A percentile compares a stretch with the other conserved stretches of the same genome.
phyloP scores from a whole-genome alignment of 148 eudicot species.

The Spergularia marina region DNA sequence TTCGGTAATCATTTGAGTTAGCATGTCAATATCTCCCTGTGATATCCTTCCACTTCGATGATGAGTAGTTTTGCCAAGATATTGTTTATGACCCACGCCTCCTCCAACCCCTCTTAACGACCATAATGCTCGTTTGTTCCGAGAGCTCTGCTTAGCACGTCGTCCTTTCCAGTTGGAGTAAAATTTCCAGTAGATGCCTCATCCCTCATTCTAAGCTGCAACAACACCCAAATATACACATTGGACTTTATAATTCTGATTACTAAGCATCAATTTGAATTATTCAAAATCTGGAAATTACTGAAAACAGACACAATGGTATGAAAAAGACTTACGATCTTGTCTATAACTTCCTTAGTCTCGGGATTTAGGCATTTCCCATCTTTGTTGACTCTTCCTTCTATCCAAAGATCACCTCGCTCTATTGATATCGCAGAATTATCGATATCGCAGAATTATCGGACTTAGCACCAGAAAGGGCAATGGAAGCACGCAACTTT shows the following conservation, averaged over 20 bases:
- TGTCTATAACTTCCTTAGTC: background rate
- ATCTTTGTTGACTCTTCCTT: background rate
- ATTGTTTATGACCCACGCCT: background rate
- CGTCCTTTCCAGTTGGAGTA: background rate
- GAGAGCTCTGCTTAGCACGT: background rate
- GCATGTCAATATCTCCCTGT: background rate
- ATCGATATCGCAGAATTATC: background rate
- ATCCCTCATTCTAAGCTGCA: background rate
- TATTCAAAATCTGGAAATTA: no score
- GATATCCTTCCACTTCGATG: background rate
- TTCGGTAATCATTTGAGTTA: background rate
- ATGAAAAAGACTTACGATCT: background rate
- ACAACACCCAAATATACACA: background rate
- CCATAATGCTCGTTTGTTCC: slow-evolving; percentile 5
- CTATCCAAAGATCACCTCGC: slow-evolving; percentile 7
- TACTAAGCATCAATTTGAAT: no score
- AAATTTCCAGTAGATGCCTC: background rate
- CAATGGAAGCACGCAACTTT: background rate
- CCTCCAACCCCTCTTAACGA: background rate
- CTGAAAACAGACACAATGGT: no score
- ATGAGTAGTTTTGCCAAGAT: background rate
- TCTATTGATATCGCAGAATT: background rate
- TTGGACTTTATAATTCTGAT: no score
- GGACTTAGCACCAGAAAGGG: no score
- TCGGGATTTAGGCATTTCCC: background rate